These are phyloP conservation scores for Candida pini DNA, from an alignment of 805 yeast species.

Conservation along the genomic window DNA sequence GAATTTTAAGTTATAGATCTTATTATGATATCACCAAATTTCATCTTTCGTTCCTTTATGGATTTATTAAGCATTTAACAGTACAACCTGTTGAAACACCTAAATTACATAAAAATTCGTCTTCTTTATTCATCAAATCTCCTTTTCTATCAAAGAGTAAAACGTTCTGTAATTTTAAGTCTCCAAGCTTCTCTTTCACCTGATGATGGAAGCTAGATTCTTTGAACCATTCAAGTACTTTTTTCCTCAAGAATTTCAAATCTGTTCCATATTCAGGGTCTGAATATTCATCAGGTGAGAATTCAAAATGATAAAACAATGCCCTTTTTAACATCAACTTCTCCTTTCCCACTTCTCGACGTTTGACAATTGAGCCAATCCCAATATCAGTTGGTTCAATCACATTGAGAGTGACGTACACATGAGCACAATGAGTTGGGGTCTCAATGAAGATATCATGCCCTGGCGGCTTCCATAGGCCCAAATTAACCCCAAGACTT, in stretches of 20 bases:
- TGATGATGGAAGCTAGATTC: slow-evolving; percentile 31
- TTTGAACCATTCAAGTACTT: slow-evolving; percentile 49
- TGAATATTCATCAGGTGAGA: slow-evolving; percentile 75
- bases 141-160: slow-evolving; percentile 29
- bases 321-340: slow-evolving; percentile 27
- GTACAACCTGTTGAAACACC: slow-evolving; percentile 51
- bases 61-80: slow-evolving; percentile 30
- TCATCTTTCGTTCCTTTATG: neutral
- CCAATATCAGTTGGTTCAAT: slow-evolving; percentile 9
- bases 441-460: slow-evolving; percentile 61
- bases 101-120: slow-evolving; percentile 42
- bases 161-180: slow-evolving; percentile 26
- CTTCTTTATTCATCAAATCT: slow-evolving; percentile 33
- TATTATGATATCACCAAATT: no score
- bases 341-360: slow-evolving; percentile 4
- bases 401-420: slow-evolving; percentile 49
- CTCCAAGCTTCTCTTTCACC: slow-evolving; percentile 10
- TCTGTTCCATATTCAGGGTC: slow-evolving; percentile 70
- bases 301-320: slow-evolving; percentile 63
- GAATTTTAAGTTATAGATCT: no score
- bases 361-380: slow-evolving; percentile 3
- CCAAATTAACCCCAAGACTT: slow-evolving; percentile 18
- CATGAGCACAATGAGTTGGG: slow-evolving; percentile 77
- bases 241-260: slow-evolving; percentile 53
- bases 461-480: slow-evolving; percentile 27